Percentiles rank a stretch among this genome's conserved stretches.
Evolutionary conservation across 2,329 filamentous ascomycete genomes (phyloP).

Genomic region (Microcyclosporella mali): DNA sequence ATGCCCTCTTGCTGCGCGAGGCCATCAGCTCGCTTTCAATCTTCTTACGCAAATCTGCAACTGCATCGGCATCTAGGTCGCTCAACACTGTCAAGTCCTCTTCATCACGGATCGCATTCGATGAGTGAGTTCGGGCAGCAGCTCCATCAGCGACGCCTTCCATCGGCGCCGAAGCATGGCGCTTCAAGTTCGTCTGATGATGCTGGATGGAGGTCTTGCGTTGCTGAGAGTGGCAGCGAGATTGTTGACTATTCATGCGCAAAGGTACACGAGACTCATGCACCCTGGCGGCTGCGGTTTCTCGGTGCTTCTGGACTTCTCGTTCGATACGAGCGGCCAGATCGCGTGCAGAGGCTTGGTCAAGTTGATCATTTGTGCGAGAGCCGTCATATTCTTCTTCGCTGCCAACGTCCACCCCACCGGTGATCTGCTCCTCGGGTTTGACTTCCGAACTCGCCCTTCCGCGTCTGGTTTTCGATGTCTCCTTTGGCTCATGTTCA

Average conservation of each 20-base stretch:
- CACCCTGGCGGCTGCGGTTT: constrained; percentile 7
- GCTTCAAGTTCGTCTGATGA: constrained; percentile 2
- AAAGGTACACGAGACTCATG: constrained; percentile 1
- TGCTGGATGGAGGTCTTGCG: constrained; percentile 1
- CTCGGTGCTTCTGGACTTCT: constrained; percentile 25
- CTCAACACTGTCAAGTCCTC: constrained; percentile 49
- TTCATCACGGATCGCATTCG: constrained; percentile 3
- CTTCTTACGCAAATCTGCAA: constrained; percentile 49
- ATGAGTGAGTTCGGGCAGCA: no score
- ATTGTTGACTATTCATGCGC: constrained; percentile 4
- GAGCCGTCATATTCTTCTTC: background rate
- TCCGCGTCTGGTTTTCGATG: background rate
- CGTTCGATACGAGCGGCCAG: constrained; percentile 23
- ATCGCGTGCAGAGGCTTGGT: constrained; percentile 18
- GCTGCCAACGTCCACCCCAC: background rate
- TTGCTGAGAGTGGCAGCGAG: constrained; percentile 19
- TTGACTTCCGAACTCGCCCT: background rate
- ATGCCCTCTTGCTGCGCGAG: constrained; percentile 3
- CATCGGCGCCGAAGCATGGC: constrained; percentile 15
- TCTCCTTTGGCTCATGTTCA: background rate
- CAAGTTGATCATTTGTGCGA: constrained; percentile 8
- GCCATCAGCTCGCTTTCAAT: constrained; percentile 50
- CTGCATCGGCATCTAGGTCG: constrained; percentile 47
- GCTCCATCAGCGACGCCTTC: constrained; percentile 6
- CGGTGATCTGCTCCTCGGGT: background rate